Base-by-base conservation (phyloP, 495 filamentous ascomycete species). In the Penicillium subrubescens region DNA sequence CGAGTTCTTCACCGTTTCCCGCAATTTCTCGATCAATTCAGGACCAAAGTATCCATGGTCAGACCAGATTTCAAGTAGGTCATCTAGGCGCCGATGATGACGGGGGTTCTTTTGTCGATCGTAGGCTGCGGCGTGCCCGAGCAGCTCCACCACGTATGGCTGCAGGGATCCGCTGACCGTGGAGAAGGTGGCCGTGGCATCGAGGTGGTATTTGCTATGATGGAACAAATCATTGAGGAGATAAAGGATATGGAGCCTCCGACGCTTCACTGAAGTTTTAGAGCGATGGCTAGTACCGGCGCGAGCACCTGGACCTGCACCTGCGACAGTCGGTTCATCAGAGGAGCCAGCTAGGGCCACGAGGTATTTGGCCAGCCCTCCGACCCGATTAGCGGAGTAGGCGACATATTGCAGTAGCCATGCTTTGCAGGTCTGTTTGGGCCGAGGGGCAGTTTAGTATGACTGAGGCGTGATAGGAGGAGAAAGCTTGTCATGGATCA, bases 141-240 rank as follows among this genome's bases (percentile, higher is more conserved):
- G 68, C 41, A 97, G 75, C 15, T 85, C 81, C 19, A 84, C 80
- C 8, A 96, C 77, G 65, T 80, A 75, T 29, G 83, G 81, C 68
- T 91, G 86, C 34, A 94, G 59, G 61, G 85, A 85, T 39, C 78
- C 77, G 58, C 83, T 86, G 53, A 95, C 81, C 41, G 77, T 79
- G 52, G 81, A 76, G 64, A 88, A 79, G 37, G 73, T 69, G 31
- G 71, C 75, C 0, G 72, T 71, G 33, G 74, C 75, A 33, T 77
- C 74, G 54, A 73, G 39, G 54, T 91, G 88, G 70, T 86, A 84
- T 68, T 89, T 89, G 62, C 85, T 84, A 71, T 96, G 90, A 73
- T 94, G 87, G n/a, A 97, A 81, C 17, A 93, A 70, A 78, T 97
- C 93, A 74, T 90, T 92, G 55, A 96, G 66, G 44, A 96, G 78